Evolutionary conservation across 2,329 filamentous ascomycete genomes (phyloP), one percentile per base, ranked within the genome.

Genomic region (Malbranchea zuffiana): DNA sequence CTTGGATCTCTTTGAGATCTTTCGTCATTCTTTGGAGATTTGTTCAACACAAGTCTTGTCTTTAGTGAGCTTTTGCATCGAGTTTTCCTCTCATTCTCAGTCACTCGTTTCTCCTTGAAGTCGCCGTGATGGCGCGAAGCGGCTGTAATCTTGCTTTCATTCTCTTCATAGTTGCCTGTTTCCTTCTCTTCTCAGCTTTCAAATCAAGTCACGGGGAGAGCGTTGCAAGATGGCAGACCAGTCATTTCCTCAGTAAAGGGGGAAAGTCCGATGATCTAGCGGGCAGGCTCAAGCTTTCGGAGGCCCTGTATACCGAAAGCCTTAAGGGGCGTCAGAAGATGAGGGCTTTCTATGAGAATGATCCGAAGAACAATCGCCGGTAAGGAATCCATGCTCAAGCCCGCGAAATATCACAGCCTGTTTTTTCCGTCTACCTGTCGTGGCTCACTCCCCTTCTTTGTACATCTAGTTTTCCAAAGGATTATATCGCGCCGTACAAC

Each of bases 401-500:
- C n/a, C n/a, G 7, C 23, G 7, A 7, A 7, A 25, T 25, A 25
- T 25, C 23, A 7, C 7, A 7, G 7, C n/a, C 7, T n/a, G n/a
- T 7, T 7, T 25, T 25, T 25, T n/a, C 23, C 23, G 23, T 13
- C 28, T 7, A 31, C 7, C 10, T 13, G 13, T 5, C 5, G n/a
- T 11, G 6, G 25, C 21, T 39, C 8, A 32, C 28, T 26, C 33
- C 4, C 20, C 19, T n/a, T 27, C 18, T 11, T 26, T 12, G 13
- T 10, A 5, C 23, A 19, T 29, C 7, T 11, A 42, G 40, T 10
- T 42, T 33, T 17, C 40, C 40, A 11, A 34, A 39, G 17, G 30
- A 35, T 7, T 42, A 33, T 18, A 8, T 13, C 13, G 35, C 23
- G 6, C 42, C 42, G 10, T 42, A 36, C 15, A 38, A 35, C 6